Percentiles rank a stretch among this genome's conserved stretches.
Conservation (phyloP, 2,329 filamentous ascomycete species). For the Dendrostoma leiphaemia region DNA sequence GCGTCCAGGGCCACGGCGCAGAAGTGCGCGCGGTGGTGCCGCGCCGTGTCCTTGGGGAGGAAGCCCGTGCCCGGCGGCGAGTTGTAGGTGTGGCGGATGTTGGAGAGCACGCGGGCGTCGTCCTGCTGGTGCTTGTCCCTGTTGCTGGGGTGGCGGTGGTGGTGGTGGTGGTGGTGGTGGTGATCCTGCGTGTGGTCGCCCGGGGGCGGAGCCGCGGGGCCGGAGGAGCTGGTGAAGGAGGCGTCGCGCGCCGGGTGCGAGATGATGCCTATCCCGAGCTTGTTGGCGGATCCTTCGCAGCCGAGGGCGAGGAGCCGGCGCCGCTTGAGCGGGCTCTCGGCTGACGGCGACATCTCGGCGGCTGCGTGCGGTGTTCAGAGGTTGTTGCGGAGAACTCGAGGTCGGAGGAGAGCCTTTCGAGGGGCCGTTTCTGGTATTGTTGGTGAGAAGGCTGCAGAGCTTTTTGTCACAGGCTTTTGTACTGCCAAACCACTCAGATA, state of each 20-base stretch:
- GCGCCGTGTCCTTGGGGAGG: slow-evolving; percentile 92
- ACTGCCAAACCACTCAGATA: no score
- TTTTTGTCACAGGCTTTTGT: no score
- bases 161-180: not conserved
- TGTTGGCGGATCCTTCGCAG: slow-evolving; percentile 93
- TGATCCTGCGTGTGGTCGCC: no score
- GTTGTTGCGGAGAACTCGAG: not conserved
- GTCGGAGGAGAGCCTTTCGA: not conserved
- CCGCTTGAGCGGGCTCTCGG: slow-evolving; percentile 23
- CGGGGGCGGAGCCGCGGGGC: no score
- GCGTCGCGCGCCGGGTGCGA: slow-evolving; percentile 57
- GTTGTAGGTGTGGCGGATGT: slow-evolving; percentile 90
- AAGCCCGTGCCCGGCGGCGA: slow-evolving; percentile 93
- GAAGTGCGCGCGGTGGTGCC: slow-evolving; percentile 86
- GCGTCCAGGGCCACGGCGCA: slow-evolving; percentile 77
- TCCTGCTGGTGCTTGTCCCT: slow-evolving; percentile 23
- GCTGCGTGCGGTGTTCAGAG: not conserved
- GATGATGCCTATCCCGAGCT: slow-evolving; percentile 92
- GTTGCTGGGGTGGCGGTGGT: not conserved
- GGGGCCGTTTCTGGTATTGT: not conserved
- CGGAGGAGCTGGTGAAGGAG: slow-evolving; percentile 9
- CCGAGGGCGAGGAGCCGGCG: slow-evolving; percentile 54
- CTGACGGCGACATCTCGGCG: slow-evolving; percentile 6
- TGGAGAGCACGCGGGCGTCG: slow-evolving; percentile 74
- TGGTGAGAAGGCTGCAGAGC: no score